Evolutionary conservation across 257 asterid genomes (phyloP).

Genomic region (Knoxia roxburghii): DNA sequence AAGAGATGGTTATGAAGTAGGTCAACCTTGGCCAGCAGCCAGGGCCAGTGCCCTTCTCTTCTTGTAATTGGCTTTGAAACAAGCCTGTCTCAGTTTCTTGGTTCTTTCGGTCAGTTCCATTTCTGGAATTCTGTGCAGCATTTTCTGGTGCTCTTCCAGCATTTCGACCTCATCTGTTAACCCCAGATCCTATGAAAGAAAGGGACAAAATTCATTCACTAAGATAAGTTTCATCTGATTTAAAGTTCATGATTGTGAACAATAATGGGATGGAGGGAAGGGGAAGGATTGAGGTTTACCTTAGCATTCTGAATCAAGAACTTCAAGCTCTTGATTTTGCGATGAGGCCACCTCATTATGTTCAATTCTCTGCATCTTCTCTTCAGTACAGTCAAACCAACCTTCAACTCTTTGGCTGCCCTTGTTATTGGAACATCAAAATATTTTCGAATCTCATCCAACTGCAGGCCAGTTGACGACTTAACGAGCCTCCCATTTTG

Average conservation of each 20-base stretch:
- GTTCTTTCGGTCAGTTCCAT: conserved; percentile 75
- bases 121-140: conserved; percentile 60
- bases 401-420: conserved; percentile 76
- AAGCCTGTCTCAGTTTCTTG: conserved; percentile 77
- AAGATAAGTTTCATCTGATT: background rate
- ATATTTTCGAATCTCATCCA: conserved; percentile 65
- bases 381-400: conserved; percentile 75
- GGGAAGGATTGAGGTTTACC: conserved; percentile 40
- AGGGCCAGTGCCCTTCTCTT: conserved; percentile 52
- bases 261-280: too few species aligned
- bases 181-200: conserved; percentile 54
- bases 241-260: too few species aligned
- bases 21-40: background rate
- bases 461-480: conserved; percentile 27
- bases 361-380: conserved; percentile 74
- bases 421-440: conserved; percentile 63
- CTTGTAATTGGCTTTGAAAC: conserved; percentile 92
- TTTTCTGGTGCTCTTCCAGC: conserved; percentile 71
- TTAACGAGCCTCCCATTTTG: conserved; percentile 33
- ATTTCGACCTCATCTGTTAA: conserved; percentile 51
- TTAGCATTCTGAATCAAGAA: conserved; percentile 70
- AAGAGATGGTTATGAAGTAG: background rate
- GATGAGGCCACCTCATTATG: conserved; percentile 78
- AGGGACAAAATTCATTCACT: background rate
- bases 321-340: conserved; percentile 81